Evolutionary conservation across 208 protist genomes (phyloP), one percentile per base, ranked within the genome.

Genomic region (Trypanosoma melophagium): DNA sequence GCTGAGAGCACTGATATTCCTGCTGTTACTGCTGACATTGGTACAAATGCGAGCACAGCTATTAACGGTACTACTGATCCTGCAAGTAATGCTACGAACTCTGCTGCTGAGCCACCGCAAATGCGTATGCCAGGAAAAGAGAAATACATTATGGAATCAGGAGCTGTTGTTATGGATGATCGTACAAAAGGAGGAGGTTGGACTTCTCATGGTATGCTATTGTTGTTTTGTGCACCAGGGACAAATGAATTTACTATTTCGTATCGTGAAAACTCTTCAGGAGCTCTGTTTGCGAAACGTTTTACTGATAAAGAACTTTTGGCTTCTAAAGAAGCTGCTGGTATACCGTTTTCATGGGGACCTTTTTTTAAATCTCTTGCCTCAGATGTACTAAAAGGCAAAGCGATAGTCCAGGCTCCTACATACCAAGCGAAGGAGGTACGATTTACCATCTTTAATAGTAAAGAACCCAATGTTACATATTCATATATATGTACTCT

Each of bases 341-440:
- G 72, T 14, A 74, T 91, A 25, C 47, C 60, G 47, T 79, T 91
- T 64, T 68, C 72, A 38, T 95, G 89, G 88, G 84, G 82, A 1
- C 76, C 84, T 13, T 95, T 95, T 74, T 95, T 93, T 71, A 95
- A 94, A 62, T 94, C 89, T 17, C 62, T 97, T 19, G 86, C 87
- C 3, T 82, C 84, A 8, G 89, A 82, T 41, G 44, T 93, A 19
- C 76, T 92, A 54, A 97, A 94, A 53, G 59, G 59, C 22, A 92
- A 80, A 67, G 87, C 81, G 24, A 60, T 41, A 1, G 67, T 96
- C 0, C 60, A 66, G 53, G 60, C 75, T 63, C 12, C 65, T 35
- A 71, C 50, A 28, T 41, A 60, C 51, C 67, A 62, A 3, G 74
- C 45, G 22, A 84, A 80, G 57, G 69, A 78, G 7, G 86, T 76